Percentiles rank a stretch among this genome's conserved stretches.
Conservation (phyloP, 108 stramenopile genomes). For the Cyclotella cryptica region DNA sequence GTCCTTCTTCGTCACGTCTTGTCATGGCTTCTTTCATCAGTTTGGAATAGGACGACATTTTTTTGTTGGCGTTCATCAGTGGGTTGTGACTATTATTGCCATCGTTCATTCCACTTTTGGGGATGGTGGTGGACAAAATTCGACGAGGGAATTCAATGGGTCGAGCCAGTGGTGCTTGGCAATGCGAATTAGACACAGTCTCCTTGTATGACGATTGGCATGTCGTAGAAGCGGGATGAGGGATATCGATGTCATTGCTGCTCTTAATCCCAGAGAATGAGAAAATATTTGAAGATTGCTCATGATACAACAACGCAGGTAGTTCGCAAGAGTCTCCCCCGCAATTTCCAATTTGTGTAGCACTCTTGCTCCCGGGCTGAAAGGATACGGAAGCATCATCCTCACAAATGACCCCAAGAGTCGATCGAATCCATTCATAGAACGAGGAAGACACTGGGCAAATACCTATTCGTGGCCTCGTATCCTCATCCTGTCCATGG, state of each 20-base stretch:
- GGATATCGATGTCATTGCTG: slow-evolving; percentile 10
- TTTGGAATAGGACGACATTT: slow-evolving; percentile 26
- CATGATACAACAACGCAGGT: slow-evolving; percentile 32
- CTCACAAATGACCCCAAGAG: slow-evolving; percentile 72
- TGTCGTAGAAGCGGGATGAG: slow-evolving; percentile 5
- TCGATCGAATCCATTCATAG: slow-evolving; percentile 57
- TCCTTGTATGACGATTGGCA: not conserved
- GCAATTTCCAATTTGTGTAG: not conserved
- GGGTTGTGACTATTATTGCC: not conserved
- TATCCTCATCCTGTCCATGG: not conserved
- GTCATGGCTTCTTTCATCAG: slow-evolving; percentile 58
- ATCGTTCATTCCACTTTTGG: not conserved
- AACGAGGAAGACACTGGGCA: slow-evolving; percentile 35
- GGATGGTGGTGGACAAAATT: slow-evolving; percentile 35
- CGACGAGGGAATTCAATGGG: slow-evolving; percentile 79
- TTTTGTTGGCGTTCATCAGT: slow-evolving; percentile 17
- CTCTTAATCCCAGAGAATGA: not conserved
- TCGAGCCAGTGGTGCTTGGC: slow-evolving; percentile 15
- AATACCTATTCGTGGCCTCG: slow-evolving; percentile 14
- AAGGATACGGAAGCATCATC: slow-evolving; percentile 67
- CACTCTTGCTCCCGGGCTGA: slow-evolving; percentile 38
- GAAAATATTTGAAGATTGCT: slow-evolving; percentile 18
- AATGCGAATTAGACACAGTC: not conserved
- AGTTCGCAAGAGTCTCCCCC: not conserved
- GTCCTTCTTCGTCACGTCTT: slow-evolving; percentile 25